These are phyloP conservation scores for Dictyostelium brefeldianum DNA, from an alignment of 78 protist genomes.

Conservation along the genomic window DNA sequence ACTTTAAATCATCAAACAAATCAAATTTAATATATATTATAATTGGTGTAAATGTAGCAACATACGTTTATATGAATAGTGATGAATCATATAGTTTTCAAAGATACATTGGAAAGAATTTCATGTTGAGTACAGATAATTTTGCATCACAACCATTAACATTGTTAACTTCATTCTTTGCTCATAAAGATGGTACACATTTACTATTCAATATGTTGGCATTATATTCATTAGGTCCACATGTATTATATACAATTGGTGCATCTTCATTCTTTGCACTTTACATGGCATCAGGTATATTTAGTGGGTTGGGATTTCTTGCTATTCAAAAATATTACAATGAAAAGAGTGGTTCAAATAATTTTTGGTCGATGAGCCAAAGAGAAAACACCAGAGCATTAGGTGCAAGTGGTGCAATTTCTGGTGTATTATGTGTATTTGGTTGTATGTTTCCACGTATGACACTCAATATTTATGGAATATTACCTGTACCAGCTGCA, in stretches of 20 bases:
- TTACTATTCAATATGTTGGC: constrained; percentile 25
- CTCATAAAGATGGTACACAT: constrained; percentile 26
- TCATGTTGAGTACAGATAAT: background rate
- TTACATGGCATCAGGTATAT: constrained; percentile 50
- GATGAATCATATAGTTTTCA: background rate
- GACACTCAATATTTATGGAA: constrained; percentile 2
- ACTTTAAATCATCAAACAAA: background rate
- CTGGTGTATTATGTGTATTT: constrained; percentile 13
- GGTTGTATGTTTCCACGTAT: constrained; percentile 27
- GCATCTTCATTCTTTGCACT: background rate
- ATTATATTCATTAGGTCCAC: constrained; percentile 36
- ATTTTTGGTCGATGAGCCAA: background rate
- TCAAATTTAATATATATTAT: background rate
- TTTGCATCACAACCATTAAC: constrained; percentile 29
- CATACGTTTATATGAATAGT: constrained; percentile 1
- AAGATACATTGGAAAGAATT: background rate
- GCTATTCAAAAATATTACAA: background rate
- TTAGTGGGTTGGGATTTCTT: background rate
- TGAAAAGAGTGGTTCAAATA: background rate
- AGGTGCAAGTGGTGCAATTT: constrained; percentile 52
- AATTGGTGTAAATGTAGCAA: background rate
- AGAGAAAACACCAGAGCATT: background rate
- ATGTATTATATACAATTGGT: constrained; percentile 16
- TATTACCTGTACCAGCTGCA: constrained; percentile 50
- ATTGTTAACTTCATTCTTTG: constrained; percentile 39